Conservation (phyloP, 1,284 basidiomycete species). For the Irpex rosettiformis region DNA sequence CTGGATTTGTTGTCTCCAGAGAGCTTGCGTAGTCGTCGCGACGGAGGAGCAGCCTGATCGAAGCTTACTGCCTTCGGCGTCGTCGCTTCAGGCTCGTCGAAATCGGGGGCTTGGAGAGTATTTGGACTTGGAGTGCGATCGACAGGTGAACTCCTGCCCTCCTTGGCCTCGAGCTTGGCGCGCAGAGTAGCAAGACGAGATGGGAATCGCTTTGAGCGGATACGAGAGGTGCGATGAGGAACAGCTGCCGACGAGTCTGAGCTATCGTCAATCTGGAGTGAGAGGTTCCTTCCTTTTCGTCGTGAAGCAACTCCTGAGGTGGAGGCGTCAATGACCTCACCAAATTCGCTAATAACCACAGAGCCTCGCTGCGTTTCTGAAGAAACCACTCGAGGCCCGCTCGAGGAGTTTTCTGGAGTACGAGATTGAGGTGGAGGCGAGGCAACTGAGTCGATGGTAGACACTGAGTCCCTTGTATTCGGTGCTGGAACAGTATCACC, state of each 20-base stretch:
- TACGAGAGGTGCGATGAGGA: slow-evolving; percentile 32
- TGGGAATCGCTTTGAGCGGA: slow-evolving; percentile 49
- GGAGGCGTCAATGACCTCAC: slow-evolving; percentile 16
- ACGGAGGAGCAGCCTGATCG: slow-evolving; percentile 30
- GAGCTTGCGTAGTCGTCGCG: slow-evolving; percentile 40
- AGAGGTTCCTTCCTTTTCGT: slow-evolving; percentile 37
- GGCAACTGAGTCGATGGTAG: slow-evolving; percentile 26
- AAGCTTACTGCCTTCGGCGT: slow-evolving; percentile 58
- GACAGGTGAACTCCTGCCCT: slow-evolving; percentile 24
- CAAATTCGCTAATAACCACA: slow-evolving; percentile 34
- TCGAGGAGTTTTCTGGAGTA: slow-evolving; percentile 18
- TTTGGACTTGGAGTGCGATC: slow-evolving; percentile 35
- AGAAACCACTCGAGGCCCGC: slow-evolving; percentile 23
- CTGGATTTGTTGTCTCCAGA: slow-evolving; percentile 40
- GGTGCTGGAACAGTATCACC: slow-evolving; percentile 24
- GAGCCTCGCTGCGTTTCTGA: slow-evolving; percentile 34
- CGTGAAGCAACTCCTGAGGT: slow-evolving; percentile 29
- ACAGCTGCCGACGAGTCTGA: slow-evolving; percentile 44
- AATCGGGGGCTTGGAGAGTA: slow-evolving; percentile 44
- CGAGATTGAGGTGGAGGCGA: slow-evolving; percentile 41
- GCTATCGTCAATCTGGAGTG: slow-evolving; percentile 32
- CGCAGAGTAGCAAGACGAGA: slow-evolving; percentile 44
- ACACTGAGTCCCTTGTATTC: slow-evolving; percentile 38
- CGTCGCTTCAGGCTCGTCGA: slow-evolving; percentile 47
- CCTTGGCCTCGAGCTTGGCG: slow-evolving; percentile 30